A percentile compares a stretch with the other conserved stretches of the same genome.
phyloP scores from a whole-genome alignment of 2,329 filamentous ascomycete species.

The Acephala macrosclerotiorum region DNA sequence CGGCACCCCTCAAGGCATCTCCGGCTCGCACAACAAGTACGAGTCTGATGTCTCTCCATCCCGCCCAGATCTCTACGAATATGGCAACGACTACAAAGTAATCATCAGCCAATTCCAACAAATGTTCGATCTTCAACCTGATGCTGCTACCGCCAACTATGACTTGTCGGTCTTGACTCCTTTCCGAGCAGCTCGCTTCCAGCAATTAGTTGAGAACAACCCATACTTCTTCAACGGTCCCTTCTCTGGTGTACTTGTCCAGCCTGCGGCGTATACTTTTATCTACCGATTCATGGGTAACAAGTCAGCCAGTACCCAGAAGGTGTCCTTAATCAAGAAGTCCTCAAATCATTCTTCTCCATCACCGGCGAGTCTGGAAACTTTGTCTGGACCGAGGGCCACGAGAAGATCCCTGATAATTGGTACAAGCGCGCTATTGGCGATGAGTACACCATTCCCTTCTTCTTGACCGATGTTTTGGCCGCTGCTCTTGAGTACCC shows the following conservation, averaged over 20 bases:
- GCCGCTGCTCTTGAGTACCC: constrained; percentile 50
- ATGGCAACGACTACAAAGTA: constrained; percentile 56
- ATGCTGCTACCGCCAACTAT: constrained; percentile 46
- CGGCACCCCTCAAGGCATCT: constrained; percentile 55
- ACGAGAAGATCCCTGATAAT: constrained; percentile 38
- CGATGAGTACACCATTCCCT: constrained; percentile 50
- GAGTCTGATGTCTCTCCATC: constrained; percentile 61
- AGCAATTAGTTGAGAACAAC: constrained; percentile 57
- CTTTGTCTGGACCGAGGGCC: constrained; percentile 25
- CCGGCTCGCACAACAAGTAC: constrained; percentile 60
- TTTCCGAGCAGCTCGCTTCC: constrained; percentile 53
- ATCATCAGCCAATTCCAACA: constrained; percentile 59
- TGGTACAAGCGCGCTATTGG: constrained; percentile 39
- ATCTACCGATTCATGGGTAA: constrained; percentile 39
- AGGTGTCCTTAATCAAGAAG: constrained; percentile 47
- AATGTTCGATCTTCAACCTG: constrained; percentile 49
- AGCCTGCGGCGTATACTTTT: constrained; percentile 35
- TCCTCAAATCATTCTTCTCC: constrained; percentile 43
- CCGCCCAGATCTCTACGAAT: constrained; percentile 58
- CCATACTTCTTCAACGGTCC: constrained; percentile 60
- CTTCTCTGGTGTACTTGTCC: constrained; percentile 33
- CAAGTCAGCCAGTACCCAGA: constrained; percentile 36
- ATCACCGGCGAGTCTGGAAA: constrained; percentile 37
- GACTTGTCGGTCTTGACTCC: constrained; percentile 52
- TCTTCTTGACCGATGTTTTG: constrained; percentile 49